These are phyloP conservation scores for Metschnikowia proteae DNA, from an alignment of 805 yeast species.

Conservation along the genomic window DNA sequence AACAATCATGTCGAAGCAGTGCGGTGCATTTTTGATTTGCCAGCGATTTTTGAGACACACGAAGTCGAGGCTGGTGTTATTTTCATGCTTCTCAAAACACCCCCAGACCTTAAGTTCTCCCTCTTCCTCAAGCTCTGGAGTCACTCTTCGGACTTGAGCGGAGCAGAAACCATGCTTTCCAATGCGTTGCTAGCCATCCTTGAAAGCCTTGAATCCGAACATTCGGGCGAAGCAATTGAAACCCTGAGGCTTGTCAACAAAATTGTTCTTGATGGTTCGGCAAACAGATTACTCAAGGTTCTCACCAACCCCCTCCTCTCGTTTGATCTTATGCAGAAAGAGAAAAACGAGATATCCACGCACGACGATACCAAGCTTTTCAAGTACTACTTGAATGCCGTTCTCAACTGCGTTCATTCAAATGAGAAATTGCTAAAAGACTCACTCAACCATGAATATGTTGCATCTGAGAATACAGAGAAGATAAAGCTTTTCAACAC, in stretches of 20 bases:
- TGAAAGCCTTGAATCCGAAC: conserved; percentile 37
- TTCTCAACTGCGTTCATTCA: conserved; percentile 50
- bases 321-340: conserved; percentile 31
- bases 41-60: conserved; percentile 46
- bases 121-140: conserved; percentile 72
- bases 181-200: conserved; percentile 65
- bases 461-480: conserved; percentile 47
- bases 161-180: conserved; percentile 46
- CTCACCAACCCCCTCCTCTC: conserved; percentile 51
- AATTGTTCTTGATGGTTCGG: conserved; percentile 47
- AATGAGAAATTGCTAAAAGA: conserved; percentile 43
- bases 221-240: conserved; percentile 19
- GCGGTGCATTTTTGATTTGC: conserved; percentile 58
- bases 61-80: conserved; percentile 74
- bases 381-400: conserved; percentile 54
- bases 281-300: conserved; percentile 59
- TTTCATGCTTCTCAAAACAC: conserved; percentile 44
- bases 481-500: conserved; percentile 40
- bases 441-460: conserved; percentile 54
- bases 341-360: conserved; percentile 24
- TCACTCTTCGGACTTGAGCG: conserved; percentile 54
- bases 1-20: conserved; percentile 68
- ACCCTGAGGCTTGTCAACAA: conserved; percentile 49
- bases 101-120: conserved; percentile 31
- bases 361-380: conserved; percentile 63